Percentiles rank a stretch among this genome's conserved stretches.
phyloP scores from a whole-genome alignment of 768 basidiomycete species.

The Boletus edulis region DNA sequence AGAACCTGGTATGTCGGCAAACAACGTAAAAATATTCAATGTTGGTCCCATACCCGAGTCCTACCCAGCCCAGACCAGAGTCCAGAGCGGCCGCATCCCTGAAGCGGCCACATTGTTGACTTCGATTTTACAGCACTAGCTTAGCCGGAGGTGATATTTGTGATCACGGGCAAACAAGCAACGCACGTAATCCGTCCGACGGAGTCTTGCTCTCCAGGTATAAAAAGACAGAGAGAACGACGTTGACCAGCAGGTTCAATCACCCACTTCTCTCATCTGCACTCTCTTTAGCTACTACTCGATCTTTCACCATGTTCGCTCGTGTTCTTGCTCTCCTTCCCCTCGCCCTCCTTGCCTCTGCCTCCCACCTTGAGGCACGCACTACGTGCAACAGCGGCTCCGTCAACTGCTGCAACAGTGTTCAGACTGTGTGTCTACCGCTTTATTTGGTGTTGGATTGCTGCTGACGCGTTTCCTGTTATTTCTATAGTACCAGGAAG shows the following conservation, averaged over 20 bases:
- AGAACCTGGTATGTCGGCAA: neutral
- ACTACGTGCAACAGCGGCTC: conserved; percentile 7
- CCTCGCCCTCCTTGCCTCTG: conserved; percentile 15
- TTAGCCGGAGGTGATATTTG: neutral
- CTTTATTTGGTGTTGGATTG: too few relatives aligned
- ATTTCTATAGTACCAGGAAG: too few relatives aligned
- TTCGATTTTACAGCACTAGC: conserved; percentile 3
- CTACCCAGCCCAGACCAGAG: neutral
- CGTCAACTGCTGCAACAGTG: conserved; percentile 10
- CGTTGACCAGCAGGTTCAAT: neutral
- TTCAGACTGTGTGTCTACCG: neutral
- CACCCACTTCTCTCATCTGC: neutral
- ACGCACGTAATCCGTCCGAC: conserved; percentile 2
- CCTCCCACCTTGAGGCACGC: conserved; percentile 2
- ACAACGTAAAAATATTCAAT: neutral
- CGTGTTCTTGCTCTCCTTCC: conserved; percentile 17
- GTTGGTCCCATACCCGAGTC: neutral
- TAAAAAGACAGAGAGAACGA: neutral
- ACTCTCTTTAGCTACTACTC: neutral
- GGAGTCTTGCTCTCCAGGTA: conserved; percentile 8
- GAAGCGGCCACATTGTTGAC: neutral
- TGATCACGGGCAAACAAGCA: neutral
- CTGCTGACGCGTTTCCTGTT: neutral
- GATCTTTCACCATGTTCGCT: conserved; percentile 11
- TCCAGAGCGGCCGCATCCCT: neutral